These are phyloP conservation scores for apple (Malus domestica) DNA, from an alignment of 306 rosid genomes.

Conservation along the genomic window DNA sequence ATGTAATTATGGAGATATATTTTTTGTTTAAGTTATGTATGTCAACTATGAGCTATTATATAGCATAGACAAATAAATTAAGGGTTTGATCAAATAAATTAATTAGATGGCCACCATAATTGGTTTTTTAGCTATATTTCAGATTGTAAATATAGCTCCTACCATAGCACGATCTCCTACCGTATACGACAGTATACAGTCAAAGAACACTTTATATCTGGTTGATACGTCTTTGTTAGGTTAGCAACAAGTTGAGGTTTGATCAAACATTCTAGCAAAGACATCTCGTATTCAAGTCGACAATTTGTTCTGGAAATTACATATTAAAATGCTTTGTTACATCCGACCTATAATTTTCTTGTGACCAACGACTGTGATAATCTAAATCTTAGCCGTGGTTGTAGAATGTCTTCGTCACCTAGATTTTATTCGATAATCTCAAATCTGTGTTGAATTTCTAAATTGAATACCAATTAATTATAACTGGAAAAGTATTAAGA, in stretches of 20 bases:
- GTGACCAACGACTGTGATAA: not conserved
- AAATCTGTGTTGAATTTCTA: not conserved
- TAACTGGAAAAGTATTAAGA: not conserved
- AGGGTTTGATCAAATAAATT: too few species aligned
- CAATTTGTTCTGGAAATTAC: not conserved
- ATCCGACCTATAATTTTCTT: not conserved
- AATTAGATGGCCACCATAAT: too few species aligned
- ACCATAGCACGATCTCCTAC: not conserved
- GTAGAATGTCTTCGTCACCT: not conserved
- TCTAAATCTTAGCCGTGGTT: not conserved
- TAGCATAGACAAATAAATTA: too few species aligned
- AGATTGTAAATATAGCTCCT: not conserved
- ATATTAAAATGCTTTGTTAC: not conserved
- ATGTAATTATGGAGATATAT: too few species aligned
- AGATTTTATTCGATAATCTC: not conserved
- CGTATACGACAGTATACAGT: not conserved
- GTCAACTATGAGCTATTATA: not conserved
- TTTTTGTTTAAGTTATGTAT: not conserved
- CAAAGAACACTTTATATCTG: not conserved
- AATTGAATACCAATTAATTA: not conserved
- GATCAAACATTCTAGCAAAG: not conserved
- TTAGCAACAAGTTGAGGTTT: not conserved
- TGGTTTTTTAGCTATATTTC: not conserved
- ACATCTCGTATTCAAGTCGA: not conserved
- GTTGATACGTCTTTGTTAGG: not conserved